Base-by-base conservation (phyloP, 768 basidiomycete genomes). In the Termitomyces sp. region DNA sequence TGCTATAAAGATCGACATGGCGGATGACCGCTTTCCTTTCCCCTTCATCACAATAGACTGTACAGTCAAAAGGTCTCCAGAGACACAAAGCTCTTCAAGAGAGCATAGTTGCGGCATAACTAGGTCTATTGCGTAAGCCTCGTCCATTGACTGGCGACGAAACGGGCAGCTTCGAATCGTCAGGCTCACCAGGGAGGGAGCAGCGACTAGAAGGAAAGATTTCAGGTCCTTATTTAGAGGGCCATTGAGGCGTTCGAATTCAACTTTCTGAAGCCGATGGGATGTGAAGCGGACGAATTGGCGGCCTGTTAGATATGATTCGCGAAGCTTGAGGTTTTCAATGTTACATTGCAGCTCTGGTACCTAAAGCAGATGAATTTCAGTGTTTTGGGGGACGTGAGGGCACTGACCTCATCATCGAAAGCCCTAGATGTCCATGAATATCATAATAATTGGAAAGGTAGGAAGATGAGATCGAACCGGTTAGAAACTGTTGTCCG, bases 241-340 rank as follows among this genome's bases (percentile, higher is more conserved):
- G 10, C 56, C 56, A 18, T 40, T 52, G 11, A 57, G 24, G 11
- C 56, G 44, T 36, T 52, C 44, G 8, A 57, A 44, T 14, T 57
- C 56, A 0, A 57, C 51, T 22, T 43, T 52, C n/a, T 35, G 41
- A 28, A 57, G 50, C 14, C 18, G 43, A 45, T 20, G 16, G 7
- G 56, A 57, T 20, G 51, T 28, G 36, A 57, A 57, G 10, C 56
- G 51, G 38, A 57, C 26, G 13, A 57, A 52, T 32, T 52, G 50
- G 33, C 56, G 50, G 24, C 56, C 56, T 22, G 56, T 56, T 16
- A 51, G 48, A 26, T 51, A 40, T 8, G 55, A 56, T 44, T 41
- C 38, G 5, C 55, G 55, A 9, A 56, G 48, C n/a, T 11, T 33
- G 14, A 56, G 49, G 18, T 33, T 43, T 20, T 51, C 47, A 16